Evolutionary conservation across 2,329 filamentous ascomycete genomes (phyloP), one percentile per base, ranked within the genome.

Genomic region (Trichoderma oligosporum): DNA sequence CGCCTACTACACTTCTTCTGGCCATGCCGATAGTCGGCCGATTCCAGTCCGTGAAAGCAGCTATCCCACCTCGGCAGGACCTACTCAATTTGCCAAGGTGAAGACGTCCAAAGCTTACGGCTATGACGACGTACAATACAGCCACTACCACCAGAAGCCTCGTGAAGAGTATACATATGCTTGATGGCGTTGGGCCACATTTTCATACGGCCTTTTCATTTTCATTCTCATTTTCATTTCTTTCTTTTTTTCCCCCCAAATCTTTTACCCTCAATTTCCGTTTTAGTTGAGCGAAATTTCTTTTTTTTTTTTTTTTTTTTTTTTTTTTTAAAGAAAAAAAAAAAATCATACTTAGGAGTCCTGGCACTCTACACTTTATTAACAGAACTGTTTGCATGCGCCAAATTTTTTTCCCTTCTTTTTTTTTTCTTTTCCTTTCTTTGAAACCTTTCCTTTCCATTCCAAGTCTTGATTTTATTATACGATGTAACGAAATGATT

Each of bases 31-130:
- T 45, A 39, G 44, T 31, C 68, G 70, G 2, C 71, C 66, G 7
- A 66, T 70, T 66, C 63, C 68, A 1, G 36, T 54, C 9, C 71
- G 70, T 41, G 70, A 73, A 5, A 47, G 54, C 48, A 65, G 61
- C 63, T 73, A 73, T 62, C 65, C 61, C 9, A 60, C 62, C n/a
- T 63, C 67, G 12, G 42, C 56, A 22, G 60, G 61, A 41, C 33
- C 61, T 22, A 52, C 57, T 16, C 63, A 64, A 36, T 70, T 63
- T 33, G 47, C 56, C 58, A 74, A 71, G 61, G 67, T 72, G 36
- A 74, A 71, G 66, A 70, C 65, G 7, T 67, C 71, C 4, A 71
- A 67, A 61, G 7, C 56, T 9, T 73, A 68, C 55, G 60, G 60
- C 27, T 55, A 61, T 11, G 65, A 66, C 1, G 70, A 74, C 35